These are phyloP conservation scores for Plasmodium gaboni DNA, from an alignment of 169 alveolate species.

Conservation along the genomic window DNA sequence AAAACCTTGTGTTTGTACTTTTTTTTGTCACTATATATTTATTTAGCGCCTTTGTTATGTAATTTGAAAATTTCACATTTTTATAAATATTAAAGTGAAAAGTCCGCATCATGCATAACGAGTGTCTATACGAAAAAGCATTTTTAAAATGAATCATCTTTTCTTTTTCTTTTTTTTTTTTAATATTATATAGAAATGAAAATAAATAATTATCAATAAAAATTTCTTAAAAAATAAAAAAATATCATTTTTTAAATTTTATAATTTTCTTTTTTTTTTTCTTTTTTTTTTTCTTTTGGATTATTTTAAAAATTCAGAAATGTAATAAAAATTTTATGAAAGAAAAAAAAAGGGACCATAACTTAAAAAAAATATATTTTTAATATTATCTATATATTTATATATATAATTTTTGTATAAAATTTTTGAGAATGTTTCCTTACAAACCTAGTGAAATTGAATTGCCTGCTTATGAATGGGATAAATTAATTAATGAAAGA, in stretches of 20 bases:
- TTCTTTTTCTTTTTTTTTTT: slow-evolving; percentile 7
- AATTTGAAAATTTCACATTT: slow-evolving; percentile 43
- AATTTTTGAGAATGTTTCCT: slow-evolving; percentile 59
- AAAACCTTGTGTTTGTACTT: slow-evolving; percentile 5
- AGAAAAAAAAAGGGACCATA: not conserved
- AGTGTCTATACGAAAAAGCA: slow-evolving; percentile 21
- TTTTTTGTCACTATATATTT: slow-evolving; percentile 27
- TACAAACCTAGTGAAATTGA: slow-evolving; percentile 69
- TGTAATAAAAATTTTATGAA: slow-evolving; percentile 1
- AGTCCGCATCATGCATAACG: slow-evolving; percentile 16
- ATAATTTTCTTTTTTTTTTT: not conserved
- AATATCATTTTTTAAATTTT: not conserved
- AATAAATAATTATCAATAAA: not conserved
- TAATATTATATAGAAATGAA: not conserved
- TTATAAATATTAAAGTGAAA: slow-evolving; percentile 24
- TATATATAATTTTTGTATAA: slow-evolving; percentile 11
- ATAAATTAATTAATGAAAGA: slow-evolving; percentile 51
- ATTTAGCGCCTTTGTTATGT: slow-evolving; percentile 16
- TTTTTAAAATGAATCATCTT: slow-evolving; percentile 60
- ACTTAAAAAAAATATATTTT: not conserved
- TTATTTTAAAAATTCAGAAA: slow-evolving; percentile 1
- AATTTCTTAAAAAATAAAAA: not conserved
- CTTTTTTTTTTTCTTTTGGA: not conserved
- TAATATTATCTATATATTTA: slow-evolving; percentile 1
- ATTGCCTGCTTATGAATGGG: slow-evolving; percentile 64